Conservation (phyloP, 2,329 filamentous ascomycete species). For the Trichoderma atroviride region DNA sequence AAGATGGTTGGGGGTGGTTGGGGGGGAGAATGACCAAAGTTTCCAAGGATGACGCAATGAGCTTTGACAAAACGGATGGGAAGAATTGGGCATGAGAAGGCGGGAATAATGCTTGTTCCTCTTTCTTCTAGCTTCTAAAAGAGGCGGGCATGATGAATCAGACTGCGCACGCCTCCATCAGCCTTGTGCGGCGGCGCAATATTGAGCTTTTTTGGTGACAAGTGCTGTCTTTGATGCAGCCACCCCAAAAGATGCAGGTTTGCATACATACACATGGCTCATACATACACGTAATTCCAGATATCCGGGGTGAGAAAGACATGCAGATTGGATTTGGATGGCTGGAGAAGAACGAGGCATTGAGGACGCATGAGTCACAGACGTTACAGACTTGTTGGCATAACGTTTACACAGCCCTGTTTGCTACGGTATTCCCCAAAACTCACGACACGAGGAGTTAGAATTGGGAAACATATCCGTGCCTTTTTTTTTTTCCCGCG, state of each 20-base stretch:
- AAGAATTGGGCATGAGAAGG: background rate
- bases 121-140: background rate
- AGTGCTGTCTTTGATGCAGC: background rate
- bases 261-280: background rate
- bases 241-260: background rate
- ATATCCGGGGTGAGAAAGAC: background rate
- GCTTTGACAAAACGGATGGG: background rate
- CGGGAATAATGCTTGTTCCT: background rate
- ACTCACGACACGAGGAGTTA: background rate
- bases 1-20: background rate
- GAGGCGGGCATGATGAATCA: background rate
- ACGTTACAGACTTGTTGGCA: background rate
- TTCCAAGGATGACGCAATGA: constrained; percentile 15
- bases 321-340: background rate
- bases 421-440: background rate
- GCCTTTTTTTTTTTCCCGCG: background rate
- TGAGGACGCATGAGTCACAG: constrained; percentile 6
- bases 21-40: constrained; percentile 9
- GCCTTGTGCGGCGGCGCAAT: background rate
- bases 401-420: constrained; percentile 3
- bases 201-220: background rate
- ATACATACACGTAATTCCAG: background rate
- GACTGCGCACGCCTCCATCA: background rate
- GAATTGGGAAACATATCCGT: background rate
- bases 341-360: background rate